Base-by-base conservation (phyloP, 768 basidiomycete genomes). In the Boletus tylopilopsis region DNA sequence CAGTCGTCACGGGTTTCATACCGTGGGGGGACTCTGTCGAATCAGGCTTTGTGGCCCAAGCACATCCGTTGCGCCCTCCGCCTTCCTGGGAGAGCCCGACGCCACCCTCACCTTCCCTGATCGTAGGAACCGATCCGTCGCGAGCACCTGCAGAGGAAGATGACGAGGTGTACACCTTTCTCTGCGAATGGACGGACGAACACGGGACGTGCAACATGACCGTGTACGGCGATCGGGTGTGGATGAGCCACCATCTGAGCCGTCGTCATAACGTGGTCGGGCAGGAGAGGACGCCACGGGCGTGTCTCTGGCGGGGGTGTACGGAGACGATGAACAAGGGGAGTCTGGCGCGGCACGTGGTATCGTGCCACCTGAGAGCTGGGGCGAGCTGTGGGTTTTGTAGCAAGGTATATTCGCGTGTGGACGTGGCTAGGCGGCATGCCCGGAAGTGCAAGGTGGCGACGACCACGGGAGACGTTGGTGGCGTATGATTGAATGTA, bases 271-370 rank as follows among this genome's bases (percentile, higher is more conserved):
- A 51, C 25, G 47, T 64, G 5, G 38, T 53, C 5, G 65, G 63
- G 19, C 45, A 57, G 37, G 60, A 64, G 22, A 52, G 47, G 32
- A 37, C 48, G 0, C 45, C 42, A 3, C 45, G 51, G 2, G 40
- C 50, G 18, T 64, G 63, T 47, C 45, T 52, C 37, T 64, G 65
- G 63, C 45, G 35, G 32, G 60, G 47, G 25, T 64, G 63, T 35
- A 38, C 46, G 13, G 64, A 56, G 7, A 53, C 42, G 27, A 54
- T 67, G 63, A 59, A 63, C 50, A 63, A 67, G 47, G 60, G 65
- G 10, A 57, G 53, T 42, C 46, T 64, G 37, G 53, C 54, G 22
- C 50, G 65, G 13, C 65, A 67, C 18, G 41, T 64, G 9, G 52
- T 56, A 5, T 67, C 56, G 25, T 35, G 63, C 1, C 63, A 67